Conservation (phyloP, 2,329 filamentous ascomycete genomes). For the Bipolaris bicolor region DNA sequence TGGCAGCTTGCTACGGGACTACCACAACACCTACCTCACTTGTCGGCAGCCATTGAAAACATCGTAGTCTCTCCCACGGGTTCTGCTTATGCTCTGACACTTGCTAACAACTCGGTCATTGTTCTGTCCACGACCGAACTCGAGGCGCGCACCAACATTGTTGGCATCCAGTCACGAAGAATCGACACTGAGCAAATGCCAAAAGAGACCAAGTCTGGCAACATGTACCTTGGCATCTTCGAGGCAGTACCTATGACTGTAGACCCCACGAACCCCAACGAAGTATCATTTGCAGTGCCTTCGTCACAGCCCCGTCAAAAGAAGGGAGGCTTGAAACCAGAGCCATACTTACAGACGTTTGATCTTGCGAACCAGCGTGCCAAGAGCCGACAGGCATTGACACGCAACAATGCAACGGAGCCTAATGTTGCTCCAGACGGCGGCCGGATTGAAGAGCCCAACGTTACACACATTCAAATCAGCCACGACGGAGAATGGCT, state of each 20-base stretch:
- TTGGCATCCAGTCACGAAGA: conserved; percentile 71
- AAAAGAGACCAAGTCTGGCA: conserved; percentile 25
- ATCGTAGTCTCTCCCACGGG: conserved; percentile 81
- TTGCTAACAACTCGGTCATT: conserved; percentile 93
- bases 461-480: conserved; percentile 75
- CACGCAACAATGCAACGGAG: conserved; percentile 85
- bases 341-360: conserved; percentile 79
- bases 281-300: conserved; percentile 58
- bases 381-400: conserved; percentile 83
- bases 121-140: conserved; percentile 89
- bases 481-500: conserved; percentile 87
- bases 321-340: conserved; percentile 42
- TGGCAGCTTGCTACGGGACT: conserved; percentile 92
- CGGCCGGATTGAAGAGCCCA: conserved; percentile 75
- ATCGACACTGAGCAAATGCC: conserved; percentile 38
- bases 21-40: conserved; percentile 85
- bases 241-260: conserved; percentile 47
- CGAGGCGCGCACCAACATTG: conserved; percentile 80
- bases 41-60: conserved; percentile 83
- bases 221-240: conserved; percentile 31
- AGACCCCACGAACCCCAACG: conserved; percentile 49
- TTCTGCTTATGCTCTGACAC: conserved; percentile 79
- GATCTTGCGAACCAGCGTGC: conserved; percentile 81
- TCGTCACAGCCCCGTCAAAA: conserved; percentile 55
- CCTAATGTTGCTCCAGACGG: conserved; percentile 76